phyloP scores from a whole-genome alignment of 2,329 filamentous ascomycete species.

The Ceratocystis diversiconidia region DNA sequence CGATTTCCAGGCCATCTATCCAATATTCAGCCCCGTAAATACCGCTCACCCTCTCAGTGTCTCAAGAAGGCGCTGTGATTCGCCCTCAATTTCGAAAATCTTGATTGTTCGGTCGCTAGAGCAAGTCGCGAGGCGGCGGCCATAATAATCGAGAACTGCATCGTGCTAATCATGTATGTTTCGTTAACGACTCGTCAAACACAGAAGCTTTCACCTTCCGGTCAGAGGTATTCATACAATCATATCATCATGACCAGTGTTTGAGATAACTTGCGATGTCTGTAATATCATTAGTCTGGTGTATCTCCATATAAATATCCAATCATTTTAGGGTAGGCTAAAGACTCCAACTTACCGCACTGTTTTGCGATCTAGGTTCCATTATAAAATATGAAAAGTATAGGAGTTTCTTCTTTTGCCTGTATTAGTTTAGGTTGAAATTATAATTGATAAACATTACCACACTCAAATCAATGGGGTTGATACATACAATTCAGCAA shows the following conservation, averaged over 20 bases:
- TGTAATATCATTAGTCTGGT: slow-evolving; percentile 24
- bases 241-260: slow-evolving; percentile 81
- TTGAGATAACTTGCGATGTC: slow-evolving; percentile 33
- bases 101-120: slow-evolving; percentile 98
- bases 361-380: neutral
- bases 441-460: neutral
- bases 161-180: slow-evolving; percentile 53
- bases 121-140: slow-evolving; percentile 86
- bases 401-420: neutral
- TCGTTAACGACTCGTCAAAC: slow-evolving; percentile 8
- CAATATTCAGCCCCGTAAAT: neutral
- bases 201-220: neutral
- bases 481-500: slow-evolving; percentile 1
- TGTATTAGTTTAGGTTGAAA: neutral
- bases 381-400: neutral
- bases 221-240: slow-evolving; percentile 55
- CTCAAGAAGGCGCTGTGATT: slow-evolving; percentile 76
- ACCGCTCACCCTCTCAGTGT: slow-evolving; percentile 73
- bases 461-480: neutral
- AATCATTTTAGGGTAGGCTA: neutral
- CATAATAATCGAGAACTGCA: slow-evolving; percentile 97
- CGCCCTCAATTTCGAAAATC: slow-evolving; percentile 95
- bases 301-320: neutral
- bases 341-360: slow-evolving; percentile 14
- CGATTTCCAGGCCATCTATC: neutral